These are phyloP conservation scores for Bondarzewia mesenterica DNA, from an alignment of 1,284 basidiomycete genomes.

Conservation along the genomic window DNA sequence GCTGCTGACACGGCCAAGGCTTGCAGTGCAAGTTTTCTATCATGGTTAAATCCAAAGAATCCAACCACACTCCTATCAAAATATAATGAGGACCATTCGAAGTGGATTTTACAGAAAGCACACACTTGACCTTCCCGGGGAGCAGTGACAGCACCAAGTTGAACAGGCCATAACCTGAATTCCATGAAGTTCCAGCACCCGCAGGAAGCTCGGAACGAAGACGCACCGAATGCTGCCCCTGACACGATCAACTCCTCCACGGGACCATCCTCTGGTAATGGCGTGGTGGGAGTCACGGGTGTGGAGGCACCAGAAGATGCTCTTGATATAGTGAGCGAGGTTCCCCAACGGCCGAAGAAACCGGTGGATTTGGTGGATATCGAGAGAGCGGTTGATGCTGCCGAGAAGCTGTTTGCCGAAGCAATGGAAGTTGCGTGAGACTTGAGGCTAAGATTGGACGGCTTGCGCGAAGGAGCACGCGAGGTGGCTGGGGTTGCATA, in stretches of 20 bases:
- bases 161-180: slow-evolving; percentile 57
- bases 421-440: slow-evolving; percentile 1
- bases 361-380: slow-evolving; percentile 16
- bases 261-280: slow-evolving; percentile 32
- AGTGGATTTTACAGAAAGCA: slow-evolving; percentile 2
- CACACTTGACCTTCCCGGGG: slow-evolving; percentile 60
- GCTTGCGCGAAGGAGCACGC: slow-evolving; percentile 32
- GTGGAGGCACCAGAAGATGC: slow-evolving; percentile 15
- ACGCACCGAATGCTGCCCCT: slow-evolving; percentile 65
- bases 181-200: slow-evolving; percentile 5
- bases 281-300: slow-evolving; percentile 12
- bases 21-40: slow-evolving; percentile 56
- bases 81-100: not conserved
- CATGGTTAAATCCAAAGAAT: slow-evolving; percentile 66
- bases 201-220: not conserved
- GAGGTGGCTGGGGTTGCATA: slow-evolving; percentile 42
- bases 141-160: slow-evolving; percentile 71
- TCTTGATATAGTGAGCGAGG: slow-evolving; percentile 12
- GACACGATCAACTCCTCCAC: slow-evolving; percentile 65
- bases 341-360: slow-evolving; percentile 33
- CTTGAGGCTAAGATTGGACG: slow-evolving; percentile 22
- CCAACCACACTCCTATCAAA: slow-evolving; percentile 52
- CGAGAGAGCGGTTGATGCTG: slow-evolving; percentile 16
- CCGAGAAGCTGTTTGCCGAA: slow-evolving; percentile 11
- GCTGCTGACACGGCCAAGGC: slow-evolving; percentile 61